Evolutionary conservation across 192 early-diverging fungal genomes (phyloP).

Genomic region (Backusella macrospora): DNA sequence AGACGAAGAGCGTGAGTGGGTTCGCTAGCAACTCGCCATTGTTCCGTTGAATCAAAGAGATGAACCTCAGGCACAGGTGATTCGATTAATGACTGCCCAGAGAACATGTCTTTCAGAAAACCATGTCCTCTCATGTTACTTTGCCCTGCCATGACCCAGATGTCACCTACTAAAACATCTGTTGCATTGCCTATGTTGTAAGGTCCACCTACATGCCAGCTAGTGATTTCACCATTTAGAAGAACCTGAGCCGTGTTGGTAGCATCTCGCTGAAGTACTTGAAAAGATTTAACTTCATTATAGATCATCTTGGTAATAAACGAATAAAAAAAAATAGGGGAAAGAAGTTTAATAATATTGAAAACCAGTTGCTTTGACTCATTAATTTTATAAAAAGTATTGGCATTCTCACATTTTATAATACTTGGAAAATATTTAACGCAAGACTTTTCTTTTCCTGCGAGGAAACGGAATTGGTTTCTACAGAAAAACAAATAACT

Average conservation of each 20-base stretch:
- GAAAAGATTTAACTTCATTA: slow-evolving; percentile 6
- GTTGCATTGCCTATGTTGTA: slow-evolving; percentile 24
- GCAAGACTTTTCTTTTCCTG: too few relatives aligned
- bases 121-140: slow-evolving; percentile 45
- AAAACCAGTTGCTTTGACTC: too few relatives aligned
- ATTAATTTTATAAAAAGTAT: too few relatives aligned
- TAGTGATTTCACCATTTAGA: background rate
- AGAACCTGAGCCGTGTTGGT: slow-evolving; percentile 16
- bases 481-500: too few relatives aligned
- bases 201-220: slow-evolving; percentile 26
- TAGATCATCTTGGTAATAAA: background rate
- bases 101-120: background rate
- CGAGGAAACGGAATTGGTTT: too few relatives aligned
- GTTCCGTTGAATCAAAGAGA: slow-evolving; percentile 34
- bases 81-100: background rate
- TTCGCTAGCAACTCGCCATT: slow-evolving; percentile 28
- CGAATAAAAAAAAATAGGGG: too few relatives aligned
- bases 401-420: too few relatives aligned
- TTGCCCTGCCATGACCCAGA: slow-evolving; percentile 43
- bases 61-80: slow-evolving; percentile 4
- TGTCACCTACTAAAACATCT: slow-evolving; percentile 39
- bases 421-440: too few relatives aligned
- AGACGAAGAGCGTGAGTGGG: slow-evolving; percentile 29
- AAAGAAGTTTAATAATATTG: too few relatives aligned
- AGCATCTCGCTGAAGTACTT: slow-evolving; percentile 30